Base-by-base conservation (phyloP, 441 rosid genomes). In the Macaranga tanarius region DNA sequence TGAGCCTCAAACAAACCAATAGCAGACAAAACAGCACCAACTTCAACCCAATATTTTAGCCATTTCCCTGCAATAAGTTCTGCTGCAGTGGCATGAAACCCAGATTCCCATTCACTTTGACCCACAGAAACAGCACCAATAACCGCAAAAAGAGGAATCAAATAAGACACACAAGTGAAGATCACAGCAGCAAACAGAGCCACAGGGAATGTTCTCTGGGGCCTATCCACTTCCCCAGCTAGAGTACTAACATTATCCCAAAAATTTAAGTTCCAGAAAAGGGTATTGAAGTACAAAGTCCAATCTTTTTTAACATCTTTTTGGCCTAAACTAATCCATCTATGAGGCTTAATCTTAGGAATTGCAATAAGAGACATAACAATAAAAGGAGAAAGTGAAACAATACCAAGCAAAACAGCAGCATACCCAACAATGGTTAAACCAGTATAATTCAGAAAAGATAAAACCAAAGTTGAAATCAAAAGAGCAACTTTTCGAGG, bases 201-300 rank as follows among this genome's bases (percentile, higher is more conserved):
- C 40, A 63, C 22, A 0, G 96, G 96, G 70, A 90, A 89, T 0
- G 91, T 90, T 74, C 61, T 90, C 62, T 79, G 86, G 10, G 97
- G 96, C 2, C 60, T 81, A 26, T 87, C 90, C 0, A 92, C 96
- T 84, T 92, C 97, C 0, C 97, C 97, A 13, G 94, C 92, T 23
- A 89, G 60, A 50, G 97, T 90, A 54, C 91, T 89, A 4, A 89
- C 92, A 74, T 73, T 89, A 62, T 92, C 94, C 96, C 92, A 92
- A 38, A 90, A 90, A 55, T 92, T 92, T 84, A 92, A 83, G 79
- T 92, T 90, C 92, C 97, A 89, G 61, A 89, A 92, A 40, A 92
- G 88, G 62, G 95, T 90, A 62, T 92, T 92, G 84, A 90, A 86
- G 79, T 75, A 90, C 57, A 92, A 81, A 57, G 72, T 88, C 97